Evolutionary conservation across 345 rosid genomes (phyloP), one percentile per base, ranked within the genome.

Genomic region (Garcia nutans): DNA sequence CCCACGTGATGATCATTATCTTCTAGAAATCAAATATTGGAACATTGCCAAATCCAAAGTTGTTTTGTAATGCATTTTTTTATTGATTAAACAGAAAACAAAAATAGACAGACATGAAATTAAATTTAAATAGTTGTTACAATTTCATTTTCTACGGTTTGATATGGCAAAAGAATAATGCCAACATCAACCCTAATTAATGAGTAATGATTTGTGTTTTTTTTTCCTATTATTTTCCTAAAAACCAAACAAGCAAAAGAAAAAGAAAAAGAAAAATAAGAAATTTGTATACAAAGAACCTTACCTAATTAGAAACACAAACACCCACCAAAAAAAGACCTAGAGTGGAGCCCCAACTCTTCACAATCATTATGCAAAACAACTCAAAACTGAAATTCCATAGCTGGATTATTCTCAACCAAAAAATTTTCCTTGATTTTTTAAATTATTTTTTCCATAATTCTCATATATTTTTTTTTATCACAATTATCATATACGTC

Each of bases 391-490:
- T 74, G 74, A 77, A 72, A 71, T 55, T 58, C 15, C 70, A 68
- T 60, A 83, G 80, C 78, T 75, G 83, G 70, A 80, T 78, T 75
- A 60, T 71, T 75, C 37, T 28, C 23, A 23, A 20, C 13, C 10
- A 47, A 47, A 47, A 24, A 41, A 8, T 11, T 42, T n/a, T 31
- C 44, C 7, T 37, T 37, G 3, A 37, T 5, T 37, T 37, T 37
- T 37, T 37, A 37, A 33, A 37, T 37, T 37, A 37, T 52, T 41
- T 42, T 28, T 8, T 0, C 41, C 6, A 37, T 6, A 0, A 50
- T 45, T 22, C 55, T 71, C 44, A n/a, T n/a, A n/a, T n/a, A 60
- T 16, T 11, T 22, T 70, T 23, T 10, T 65, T 68, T 3, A 37
- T 6, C 7, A 37, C 41, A 3, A 5, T 3, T 37, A 37, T 37